Base-by-base conservation (phyloP, 805 yeast species). In the Wickerhamiella nectarea region DNA sequence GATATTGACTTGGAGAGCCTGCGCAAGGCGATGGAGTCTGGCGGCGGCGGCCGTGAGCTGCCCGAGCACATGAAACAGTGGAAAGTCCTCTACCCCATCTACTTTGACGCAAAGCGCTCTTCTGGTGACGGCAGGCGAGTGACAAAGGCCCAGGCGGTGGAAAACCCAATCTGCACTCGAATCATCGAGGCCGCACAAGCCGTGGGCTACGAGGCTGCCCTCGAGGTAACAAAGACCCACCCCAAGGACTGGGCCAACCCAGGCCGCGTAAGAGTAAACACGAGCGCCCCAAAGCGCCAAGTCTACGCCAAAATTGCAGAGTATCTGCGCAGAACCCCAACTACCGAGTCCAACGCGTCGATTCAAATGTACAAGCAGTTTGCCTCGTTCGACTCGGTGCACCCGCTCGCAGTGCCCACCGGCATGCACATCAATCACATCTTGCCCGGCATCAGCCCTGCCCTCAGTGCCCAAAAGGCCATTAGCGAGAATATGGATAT, bases 211-310 rank as follows among this genome's bases (percentile, higher is more conserved):
- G 58, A 57, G 28, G 48, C 57, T 4, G 61, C 63, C 18, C 52
- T 60, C 34, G 70, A 41, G 69, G 72, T 89, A 48, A 84, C 80
- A 47, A 91, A 86, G 64, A 62, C 80, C 1, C 98, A 89, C 63
- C 97, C 97, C 10, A 94, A 87, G 61, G 97, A 89, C 63, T 91
- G 80, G 72, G 94, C 97, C 51, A 89, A 89, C 57, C 93, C 96
- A 4, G 98, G 98, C n/a, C 72, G 97, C 55, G 87, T 91, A 28
- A 74, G 94, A 52, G 80, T 86, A 18, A 66, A 76, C 36, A 51
- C 84, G 34, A 79, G 76, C 54, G 70, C 29, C 37, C 33, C 50
- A 25, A 86, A 87, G 58, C 74, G 93, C 53, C 76, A 74, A 38
- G 61, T 89, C 38, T 65, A 81, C 59, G 66, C 67, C 24, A 67